These are phyloP conservation scores for Arabidopsis lyrata DNA, from an alignment of 441 rosid species.

Conservation along the genomic window DNA sequence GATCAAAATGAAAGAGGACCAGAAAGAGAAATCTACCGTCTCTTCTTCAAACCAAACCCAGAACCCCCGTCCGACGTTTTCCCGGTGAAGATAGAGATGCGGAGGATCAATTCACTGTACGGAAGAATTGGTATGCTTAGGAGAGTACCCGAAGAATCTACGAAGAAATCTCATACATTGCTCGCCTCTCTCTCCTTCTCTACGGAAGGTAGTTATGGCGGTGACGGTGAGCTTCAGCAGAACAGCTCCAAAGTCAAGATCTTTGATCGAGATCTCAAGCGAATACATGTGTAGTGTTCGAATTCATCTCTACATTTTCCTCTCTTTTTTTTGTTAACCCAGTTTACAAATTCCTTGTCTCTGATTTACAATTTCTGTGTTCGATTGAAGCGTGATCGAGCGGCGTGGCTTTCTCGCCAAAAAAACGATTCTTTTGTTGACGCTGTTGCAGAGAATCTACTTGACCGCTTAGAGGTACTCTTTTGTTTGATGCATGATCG, in stretches of 20 bases:
- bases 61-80: conserved; percentile 9
- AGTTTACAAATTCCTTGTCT: conserved; percentile 5
- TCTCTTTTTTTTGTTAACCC: background rate
- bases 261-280: conserved; percentile 91
- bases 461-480: conserved; percentile 91
- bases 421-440: conserved; percentile 69
- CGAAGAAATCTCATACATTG: conserved; percentile 31
- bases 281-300: conserved; percentile 66
- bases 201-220: conserved; percentile 53
- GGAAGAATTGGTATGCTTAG: conserved; percentile 14
- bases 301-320: background rate
- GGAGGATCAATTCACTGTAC: conserved; percentile 35
- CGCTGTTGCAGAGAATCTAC: conserved; percentile 88
- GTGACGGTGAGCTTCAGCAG: conserved; percentile 52
- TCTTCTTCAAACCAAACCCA: conserved; percentile 27
- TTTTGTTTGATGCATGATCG: background rate
- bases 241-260: conserved; percentile 65
- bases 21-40: conserved; percentile 23
- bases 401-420: conserved; percentile 86
- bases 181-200: conserved; percentile 48
- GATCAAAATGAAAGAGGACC: conserved; percentile 18
- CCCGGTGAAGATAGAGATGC: conserved; percentile 31
- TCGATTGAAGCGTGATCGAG: conserved; percentile 85
- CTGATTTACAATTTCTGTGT: background rate
- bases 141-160: background rate